phyloP scores from a whole-genome alignment of 306 rosid species.

The Medicago arabica region DNA sequence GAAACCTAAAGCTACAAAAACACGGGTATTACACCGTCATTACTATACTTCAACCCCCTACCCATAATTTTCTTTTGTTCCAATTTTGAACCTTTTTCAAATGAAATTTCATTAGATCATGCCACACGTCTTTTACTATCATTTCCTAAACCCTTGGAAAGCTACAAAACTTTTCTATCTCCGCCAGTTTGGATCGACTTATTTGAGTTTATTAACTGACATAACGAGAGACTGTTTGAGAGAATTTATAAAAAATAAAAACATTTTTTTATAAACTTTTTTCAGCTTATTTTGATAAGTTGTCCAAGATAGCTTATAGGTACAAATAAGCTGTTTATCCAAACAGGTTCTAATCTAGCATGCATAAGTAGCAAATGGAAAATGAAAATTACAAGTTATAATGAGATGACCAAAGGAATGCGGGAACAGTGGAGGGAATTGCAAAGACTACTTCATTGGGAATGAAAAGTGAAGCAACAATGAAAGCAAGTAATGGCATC shows the following conservation, averaged over 20 bases:
- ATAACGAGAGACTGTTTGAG: too few species aligned
- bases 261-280: too few species aligned
- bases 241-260: neutral
- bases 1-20: conserved; percentile 24
- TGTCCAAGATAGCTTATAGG: too few species aligned
- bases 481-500: conserved; percentile 50
- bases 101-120: neutral
- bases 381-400: conserved; percentile 37
- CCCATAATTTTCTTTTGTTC: neutral
- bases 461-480: conserved; percentile 45
- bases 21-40: neutral
- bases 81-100: neutral
- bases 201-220: too few species aligned
- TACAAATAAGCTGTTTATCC: too few species aligned
- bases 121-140: too few species aligned
- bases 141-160: too few species aligned
- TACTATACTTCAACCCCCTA: neutral
- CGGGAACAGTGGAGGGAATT: conserved; percentile 73
- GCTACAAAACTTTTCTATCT: too few species aligned
- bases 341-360: neutral
- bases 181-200: too few species aligned
- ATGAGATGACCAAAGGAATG: conserved; percentile 89
- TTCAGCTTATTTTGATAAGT: too few species aligned
- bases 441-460: conserved; percentile 45
- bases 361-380: neutral